Conservation (phyloP, 257 asterid genomes). For the Plantago ovata region DNA sequence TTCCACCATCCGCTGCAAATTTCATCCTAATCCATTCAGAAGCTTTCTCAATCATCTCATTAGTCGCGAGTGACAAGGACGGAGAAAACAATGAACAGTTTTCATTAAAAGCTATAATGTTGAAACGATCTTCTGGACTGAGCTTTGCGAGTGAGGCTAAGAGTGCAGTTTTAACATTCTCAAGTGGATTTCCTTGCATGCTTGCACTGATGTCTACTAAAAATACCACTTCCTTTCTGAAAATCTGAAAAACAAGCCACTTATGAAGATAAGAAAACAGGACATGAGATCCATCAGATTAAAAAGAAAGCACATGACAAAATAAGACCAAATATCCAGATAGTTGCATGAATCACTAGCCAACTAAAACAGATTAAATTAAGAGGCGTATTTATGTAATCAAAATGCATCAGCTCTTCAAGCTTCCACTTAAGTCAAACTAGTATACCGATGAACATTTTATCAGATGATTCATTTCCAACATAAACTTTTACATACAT, state of each 20-base stretch:
- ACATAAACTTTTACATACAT: too few species aligned
- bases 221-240: conserved; percentile 67
- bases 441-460: too few species aligned
- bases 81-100: conserved; percentile 42
- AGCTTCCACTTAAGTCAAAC: too few species aligned
- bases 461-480: too few species aligned
- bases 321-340: neutral
- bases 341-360: too few species aligned
- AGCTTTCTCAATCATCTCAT: conserved; percentile 43
- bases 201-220: conserved; percentile 72
- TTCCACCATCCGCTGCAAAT: conserved; percentile 58
- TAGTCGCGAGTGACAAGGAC: conserved; percentile 45
- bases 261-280: neutral
- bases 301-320: neutral
- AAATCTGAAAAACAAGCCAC: conserved; percentile 39
- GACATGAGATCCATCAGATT: neutral
- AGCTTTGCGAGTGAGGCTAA: conserved; percentile 52
- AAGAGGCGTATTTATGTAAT: too few species aligned
- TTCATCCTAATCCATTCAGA: conserved; percentile 53
- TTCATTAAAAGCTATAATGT: conserved; percentile 61
- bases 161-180: conserved; percentile 54
- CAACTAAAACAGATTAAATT: too few species aligned
- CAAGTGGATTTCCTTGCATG: conserved; percentile 69
- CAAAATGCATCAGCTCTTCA: too few species aligned
- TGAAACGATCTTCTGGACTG: conserved; percentile 54